Conservation (phyloP, 768 basidiomycete genomes). For the Podaxis mareebaensis region DNA sequence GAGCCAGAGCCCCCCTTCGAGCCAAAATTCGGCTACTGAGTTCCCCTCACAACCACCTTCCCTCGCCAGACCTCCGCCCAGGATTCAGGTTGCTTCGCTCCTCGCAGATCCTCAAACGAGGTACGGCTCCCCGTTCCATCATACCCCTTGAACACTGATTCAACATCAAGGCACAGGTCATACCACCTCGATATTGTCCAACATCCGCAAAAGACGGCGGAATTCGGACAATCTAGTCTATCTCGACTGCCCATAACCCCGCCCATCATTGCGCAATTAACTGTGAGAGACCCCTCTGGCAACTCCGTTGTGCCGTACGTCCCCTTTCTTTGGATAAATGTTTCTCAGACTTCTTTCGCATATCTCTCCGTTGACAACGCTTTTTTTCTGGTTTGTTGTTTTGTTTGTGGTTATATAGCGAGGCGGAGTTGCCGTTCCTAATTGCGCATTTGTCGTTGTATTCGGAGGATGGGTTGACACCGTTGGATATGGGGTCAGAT, state of each 20-base stretch:
- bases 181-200: constrained; percentile 88
- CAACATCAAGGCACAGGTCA: constrained; percentile 36
- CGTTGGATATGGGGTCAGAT: constrained; percentile 65
- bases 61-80: constrained; percentile 43
- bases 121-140: constrained; percentile 32
- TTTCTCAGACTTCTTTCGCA: background rate
- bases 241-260: constrained; percentile 85
- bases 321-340: constrained; percentile 2
- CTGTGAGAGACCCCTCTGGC: constrained; percentile 70
- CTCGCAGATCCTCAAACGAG: constrained; percentile 54
- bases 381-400: constrained; percentile 6
- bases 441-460: constrained; percentile 80
- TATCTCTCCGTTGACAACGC: constrained; percentile 4
- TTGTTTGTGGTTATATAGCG: constrained; percentile 45
- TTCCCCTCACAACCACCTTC: constrained; percentile 28
- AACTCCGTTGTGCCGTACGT: constrained; percentile 80
- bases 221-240: constrained; percentile 72
- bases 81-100: constrained; percentile 60
- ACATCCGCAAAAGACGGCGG: constrained; percentile 79
- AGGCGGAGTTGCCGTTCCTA: constrained; percentile 85
- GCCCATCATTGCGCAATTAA: constrained; percentile 79
- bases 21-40: constrained; percentile 15
- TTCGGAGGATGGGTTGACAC: constrained; percentile 62
- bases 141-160: background rate
- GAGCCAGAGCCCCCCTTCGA: constrained; percentile 17